Base-by-base conservation (phyloP, 2,329 filamentous ascomycete genomes). In the Diaporthe vexans region DNA sequence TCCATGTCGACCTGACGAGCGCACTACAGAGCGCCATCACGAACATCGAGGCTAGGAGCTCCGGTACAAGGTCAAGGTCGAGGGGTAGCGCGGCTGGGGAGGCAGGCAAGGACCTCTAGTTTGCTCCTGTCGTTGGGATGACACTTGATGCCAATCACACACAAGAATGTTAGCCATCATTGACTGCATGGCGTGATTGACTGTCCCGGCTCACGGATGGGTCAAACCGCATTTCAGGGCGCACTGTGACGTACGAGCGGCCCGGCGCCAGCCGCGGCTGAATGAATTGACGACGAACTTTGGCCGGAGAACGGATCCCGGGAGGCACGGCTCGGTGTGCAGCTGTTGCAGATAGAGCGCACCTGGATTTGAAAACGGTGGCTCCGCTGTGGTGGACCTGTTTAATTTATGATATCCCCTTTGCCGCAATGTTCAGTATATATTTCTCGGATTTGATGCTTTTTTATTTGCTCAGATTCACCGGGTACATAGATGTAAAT, bases 1-100 rank as follows among this genome's bases (percentile, higher is more conserved):
- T 99, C 89, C 97, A 99, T 81, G 91, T 98, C 71, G 97, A 98
- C 82, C 85, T 98, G 69, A 97, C 94, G 5, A 95, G 92, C 79
- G 97, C 97, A 9, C 84, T 98, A 78, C 94, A 98, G 83, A 95
- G 93, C 78, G 96, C 95, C 3, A 91, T 98, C 79, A 91, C 92
- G 40, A 97, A 97, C 78, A 89, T 94, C 0, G 90, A 94, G 83
- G 88, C 87, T 0, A 84, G 88, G 70, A 72, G 54, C 58, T 74
- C 10, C 80, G 79, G n/a, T 80, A 79, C 11, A 67, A 74, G 9
- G 79, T 77, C 43, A 72, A 77, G 40, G 73, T 76, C 51, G 76
- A 76, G 29, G 73, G 78, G 54, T 35, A 76, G 69, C 43, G 69
- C 15, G 21, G 33, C 48, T 13, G 63, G 48, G 13, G 63, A 40